These are phyloP conservation scores for Polygonum maritimum DNA, from an alignment of 148 eudicot genomes.

Conservation along the genomic window DNA sequence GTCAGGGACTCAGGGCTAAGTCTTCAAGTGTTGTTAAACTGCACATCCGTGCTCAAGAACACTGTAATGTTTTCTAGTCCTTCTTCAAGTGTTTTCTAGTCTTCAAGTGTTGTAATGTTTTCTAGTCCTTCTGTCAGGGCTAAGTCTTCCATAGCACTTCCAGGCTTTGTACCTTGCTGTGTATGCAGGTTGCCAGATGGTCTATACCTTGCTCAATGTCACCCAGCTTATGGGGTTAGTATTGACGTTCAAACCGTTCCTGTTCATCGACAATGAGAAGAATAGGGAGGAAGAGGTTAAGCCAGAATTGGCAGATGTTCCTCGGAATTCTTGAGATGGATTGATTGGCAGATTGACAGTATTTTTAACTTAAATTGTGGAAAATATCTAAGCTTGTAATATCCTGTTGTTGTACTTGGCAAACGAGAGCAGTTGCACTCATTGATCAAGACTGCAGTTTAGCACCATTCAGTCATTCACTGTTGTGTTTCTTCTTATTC, in stretches of 20 bases:
- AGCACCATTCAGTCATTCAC: not conserved
- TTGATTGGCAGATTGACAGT: not conserved
- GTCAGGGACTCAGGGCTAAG: slow-evolving; percentile 53
- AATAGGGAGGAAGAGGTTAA: not conserved
- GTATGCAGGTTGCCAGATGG: slow-evolving; percentile 19
- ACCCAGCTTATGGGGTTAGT: slow-evolving; percentile 16
- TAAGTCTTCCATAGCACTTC: too few relatives aligned
- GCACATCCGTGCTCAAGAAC: slow-evolving; percentile 58
- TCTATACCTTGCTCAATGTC: slow-evolving; percentile 18
- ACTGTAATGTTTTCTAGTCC: slow-evolving; percentile 27
- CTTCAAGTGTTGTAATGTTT: too few relatives aligned
- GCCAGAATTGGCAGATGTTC: not conserved
- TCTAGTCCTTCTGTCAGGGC: too few relatives aligned
- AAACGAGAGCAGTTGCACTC: not conserved
- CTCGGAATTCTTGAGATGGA: not conserved
- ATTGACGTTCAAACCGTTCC: slow-evolving; percentile 24
- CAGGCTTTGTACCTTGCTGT: too few relatives aligned
- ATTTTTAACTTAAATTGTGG: not conserved
- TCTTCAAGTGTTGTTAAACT: slow-evolving; percentile 38
- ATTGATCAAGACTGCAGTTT: not conserved
- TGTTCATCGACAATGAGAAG: slow-evolving; percentile 14
- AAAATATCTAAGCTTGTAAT: not conserved
- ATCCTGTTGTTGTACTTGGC: not conserved
- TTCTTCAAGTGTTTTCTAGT: too few relatives aligned
- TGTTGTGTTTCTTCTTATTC: too few relatives aligned